Evolutionary conservation across 345 rosid genomes (phyloP).

Genomic region (Litchi chinensis): DNA sequence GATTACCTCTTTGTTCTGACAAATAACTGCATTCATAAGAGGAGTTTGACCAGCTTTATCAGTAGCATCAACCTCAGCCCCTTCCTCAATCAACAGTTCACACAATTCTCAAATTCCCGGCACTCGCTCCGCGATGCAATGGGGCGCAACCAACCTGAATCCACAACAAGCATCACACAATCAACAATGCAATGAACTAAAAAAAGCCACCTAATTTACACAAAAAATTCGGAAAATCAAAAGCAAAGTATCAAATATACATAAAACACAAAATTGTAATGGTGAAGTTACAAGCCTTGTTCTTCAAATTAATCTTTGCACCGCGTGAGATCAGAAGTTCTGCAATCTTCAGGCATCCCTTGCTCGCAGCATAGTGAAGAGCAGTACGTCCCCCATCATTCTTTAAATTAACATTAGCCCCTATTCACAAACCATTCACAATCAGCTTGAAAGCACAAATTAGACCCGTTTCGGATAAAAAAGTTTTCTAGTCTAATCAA

Average conservation of each 20-base stretch:
- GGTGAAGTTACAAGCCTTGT: conserved; percentile 62
- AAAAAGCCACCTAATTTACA: neutral
- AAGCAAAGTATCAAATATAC: neutral
- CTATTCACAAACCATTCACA: conserved; percentile 35
- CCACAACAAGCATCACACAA: neutral
- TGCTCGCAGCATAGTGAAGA: conserved; percentile 97
- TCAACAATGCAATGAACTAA: neutral
- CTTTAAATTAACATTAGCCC: conserved; percentile 73
- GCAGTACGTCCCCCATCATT: conserved; percentile 86
- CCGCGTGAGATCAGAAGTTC: conserved; percentile 63
- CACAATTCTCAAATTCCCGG: conserved; percentile 67
- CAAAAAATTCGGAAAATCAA: neutral
- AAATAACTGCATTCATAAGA: conserved; percentile 79
- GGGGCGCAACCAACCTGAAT: conserved; percentile 85
- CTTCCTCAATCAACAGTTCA: conserved; percentile 84
- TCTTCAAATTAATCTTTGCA: conserved; percentile 67
- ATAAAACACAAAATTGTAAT: conserved; percentile 14
- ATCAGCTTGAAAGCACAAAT: neutral
- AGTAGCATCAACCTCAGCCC: conserved; percentile 74
- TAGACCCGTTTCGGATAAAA: no score
- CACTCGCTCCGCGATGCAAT: conserved; percentile 88
- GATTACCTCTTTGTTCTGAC: conserved; percentile 64
- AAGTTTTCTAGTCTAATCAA: no score
- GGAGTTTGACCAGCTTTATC: conserved; percentile 93
- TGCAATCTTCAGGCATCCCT: conserved; percentile 75